Evolutionary conservation across 2,329 filamentous ascomycete species (phyloP).

Genomic region (Aureobasidium sp.): DNA sequence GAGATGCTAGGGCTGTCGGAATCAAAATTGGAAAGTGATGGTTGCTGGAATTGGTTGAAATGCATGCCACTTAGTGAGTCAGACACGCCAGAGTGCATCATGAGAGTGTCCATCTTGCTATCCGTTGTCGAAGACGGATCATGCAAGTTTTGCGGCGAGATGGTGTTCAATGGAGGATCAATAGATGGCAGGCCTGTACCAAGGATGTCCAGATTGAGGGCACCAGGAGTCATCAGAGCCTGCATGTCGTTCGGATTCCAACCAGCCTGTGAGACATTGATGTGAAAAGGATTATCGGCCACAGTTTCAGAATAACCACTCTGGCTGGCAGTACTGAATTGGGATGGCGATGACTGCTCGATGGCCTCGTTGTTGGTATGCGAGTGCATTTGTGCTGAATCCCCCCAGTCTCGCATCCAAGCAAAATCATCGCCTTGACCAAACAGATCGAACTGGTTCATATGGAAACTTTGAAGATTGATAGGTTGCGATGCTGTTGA

Average conservation of each 20-base stretch:
- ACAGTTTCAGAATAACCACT: conserved; percentile 86
- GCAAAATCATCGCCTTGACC: conserved; percentile 64
- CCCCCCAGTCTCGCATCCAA: conserved; percentile 80
- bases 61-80: conserved; percentile 53
- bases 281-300: conserved; percentile 56
- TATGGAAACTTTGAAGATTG: conserved; percentile 28
- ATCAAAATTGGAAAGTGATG: conserved; percentile 51
- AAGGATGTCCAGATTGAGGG: conserved; percentile 68
- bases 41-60: conserved; percentile 43
- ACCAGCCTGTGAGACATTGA: conserved; percentile 19
- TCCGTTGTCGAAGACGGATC: conserved; percentile 58
- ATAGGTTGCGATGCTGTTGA: conserved; percentile 39
- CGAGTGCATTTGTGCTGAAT: conserved; percentile 54
- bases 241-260: conserved; percentile 66
- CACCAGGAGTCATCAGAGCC: conserved; percentile 54
- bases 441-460: conserved; percentile 44
- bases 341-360: conserved; percentile 89
- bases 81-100: conserved; percentile 47
- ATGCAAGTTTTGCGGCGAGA: conserved; percentile 68
- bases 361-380: conserved; percentile 69
- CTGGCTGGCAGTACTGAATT: conserved; percentile 90
- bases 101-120: conserved; percentile 67
- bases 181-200: conserved; percentile 67
- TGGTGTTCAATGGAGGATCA: conserved; percentile 59
- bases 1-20: conserved; percentile 56